These are phyloP conservation scores for Clarireedia monteithiana DNA, from an alignment of 2,329 filamentous ascomycete species.

Conservation along the genomic window DNA sequence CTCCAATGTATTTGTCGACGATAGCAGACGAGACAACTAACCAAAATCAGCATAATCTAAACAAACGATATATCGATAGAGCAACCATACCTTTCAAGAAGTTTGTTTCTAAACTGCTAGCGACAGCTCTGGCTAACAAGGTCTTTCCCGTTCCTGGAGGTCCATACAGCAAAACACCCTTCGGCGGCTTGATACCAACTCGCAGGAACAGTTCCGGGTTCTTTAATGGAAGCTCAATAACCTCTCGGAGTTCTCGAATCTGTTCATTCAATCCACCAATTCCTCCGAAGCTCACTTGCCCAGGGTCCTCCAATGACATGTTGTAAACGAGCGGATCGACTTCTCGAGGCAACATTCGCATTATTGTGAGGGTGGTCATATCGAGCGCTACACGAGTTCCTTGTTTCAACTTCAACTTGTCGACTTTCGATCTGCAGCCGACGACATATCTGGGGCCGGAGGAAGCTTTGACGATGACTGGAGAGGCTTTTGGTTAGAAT, in stretches of 20 bases:
- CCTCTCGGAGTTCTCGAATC: constrained; percentile 93
- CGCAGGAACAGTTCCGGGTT: constrained; percentile 96
- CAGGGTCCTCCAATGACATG: constrained; percentile 97
- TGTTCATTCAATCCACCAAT: constrained; percentile 98
- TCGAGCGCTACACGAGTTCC: constrained; percentile 95
- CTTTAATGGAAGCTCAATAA: constrained; percentile 96
- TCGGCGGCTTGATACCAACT: constrained; percentile 97
- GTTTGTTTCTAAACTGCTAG: constrained; percentile 94
- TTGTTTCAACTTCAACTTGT: constrained; percentile 95
- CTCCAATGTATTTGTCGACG: constrained; percentile 98
- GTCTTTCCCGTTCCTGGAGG: constrained; percentile 97
- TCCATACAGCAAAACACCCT: constrained; percentile 92
- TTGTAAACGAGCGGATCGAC: constrained; percentile 99
- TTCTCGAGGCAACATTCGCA: constrained; percentile 98
- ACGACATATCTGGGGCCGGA: constrained; percentile 97
- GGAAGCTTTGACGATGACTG: constrained; percentile 97
- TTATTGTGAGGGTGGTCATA: constrained; percentile 99
- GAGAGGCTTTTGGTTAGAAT: constrained; percentile 15
- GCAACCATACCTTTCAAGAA: constrained; percentile 76
- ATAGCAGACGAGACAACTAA: constrained; percentile 96
- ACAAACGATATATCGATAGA: background rate
- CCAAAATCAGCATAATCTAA: constrained; percentile 15
- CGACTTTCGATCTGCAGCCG: constrained; percentile 95
- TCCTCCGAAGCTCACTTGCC: constrained; percentile 94
- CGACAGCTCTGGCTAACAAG: constrained; percentile 84